Conservation (phyloP, 495 filamentous ascomycete genomes). For the Geopyxis carbonaria region DNA sequence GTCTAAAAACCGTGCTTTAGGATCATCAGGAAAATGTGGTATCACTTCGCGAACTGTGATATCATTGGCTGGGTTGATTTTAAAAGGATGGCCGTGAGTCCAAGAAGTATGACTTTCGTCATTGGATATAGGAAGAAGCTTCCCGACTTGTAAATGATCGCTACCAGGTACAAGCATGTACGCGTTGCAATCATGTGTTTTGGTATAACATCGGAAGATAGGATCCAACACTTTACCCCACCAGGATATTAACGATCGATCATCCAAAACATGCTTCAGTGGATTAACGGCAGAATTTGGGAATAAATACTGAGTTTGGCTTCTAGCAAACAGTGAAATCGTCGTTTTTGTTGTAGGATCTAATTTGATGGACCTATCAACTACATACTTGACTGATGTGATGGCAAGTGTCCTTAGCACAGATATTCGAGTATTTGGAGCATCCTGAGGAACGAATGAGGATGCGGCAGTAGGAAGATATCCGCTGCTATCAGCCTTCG, state of each 20-base stretch:
- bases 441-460: constrained; percentile 10
- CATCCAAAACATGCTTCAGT: constrained; percentile 84
- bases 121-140: constrained; percentile 40
- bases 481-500: constrained; percentile 93
- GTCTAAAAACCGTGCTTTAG: constrained; percentile 77
- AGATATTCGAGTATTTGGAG: constrained; percentile 29
- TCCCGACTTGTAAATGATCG: constrained; percentile 53
- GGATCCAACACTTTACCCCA: constrained; percentile 82
- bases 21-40: constrained; percentile 86
- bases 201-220: constrained; percentile 35
- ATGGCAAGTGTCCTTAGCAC: constrained; percentile 53
- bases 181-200: constrained; percentile 34
- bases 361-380: constrained; percentile 47
- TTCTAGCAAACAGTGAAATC: constrained; percentile 78
- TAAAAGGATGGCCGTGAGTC: constrained; percentile 38
- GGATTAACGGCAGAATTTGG: constrained; percentile 72
- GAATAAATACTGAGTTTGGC: constrained; percentile 89
- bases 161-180: constrained; percentile 80
- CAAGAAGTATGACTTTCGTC: constrained; percentile 28
- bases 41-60: constrained; percentile 55
- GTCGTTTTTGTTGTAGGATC: constrained; percentile 42
- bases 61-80: constrained; percentile 36
- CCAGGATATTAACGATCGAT: constrained; percentile 78
- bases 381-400: constrained; percentile 58
- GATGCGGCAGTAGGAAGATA: constrained; percentile 38